These are phyloP conservation scores for Geranium rotundifolium DNA, from an alignment of 345 rosid species.

Conservation along the genomic window DNA sequence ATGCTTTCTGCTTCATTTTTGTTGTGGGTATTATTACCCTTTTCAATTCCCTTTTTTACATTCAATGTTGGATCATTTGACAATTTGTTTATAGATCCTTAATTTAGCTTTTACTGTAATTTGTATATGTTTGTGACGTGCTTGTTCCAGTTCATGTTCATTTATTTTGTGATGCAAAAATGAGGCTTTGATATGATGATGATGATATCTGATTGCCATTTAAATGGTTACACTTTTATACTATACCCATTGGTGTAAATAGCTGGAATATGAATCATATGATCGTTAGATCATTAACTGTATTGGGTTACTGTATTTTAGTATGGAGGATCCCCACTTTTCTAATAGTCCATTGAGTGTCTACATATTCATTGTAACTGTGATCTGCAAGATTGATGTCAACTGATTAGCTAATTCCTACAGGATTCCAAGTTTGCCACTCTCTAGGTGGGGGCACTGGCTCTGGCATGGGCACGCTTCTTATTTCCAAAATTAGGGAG, in stretches of 20 bases:
- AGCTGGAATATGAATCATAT: not conserved
- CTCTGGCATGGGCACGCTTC: slow-evolving; percentile 24
- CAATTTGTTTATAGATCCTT: too few relatives aligned
- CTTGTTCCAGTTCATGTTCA: too few relatives aligned
- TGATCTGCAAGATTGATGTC: not conserved
- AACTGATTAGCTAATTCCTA: not conserved
- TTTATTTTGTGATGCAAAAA: not conserved
- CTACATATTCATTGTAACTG: not conserved
- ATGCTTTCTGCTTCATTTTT: not conserved
- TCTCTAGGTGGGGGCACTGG: slow-evolving; percentile 25
- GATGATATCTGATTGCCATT: too few relatives aligned
- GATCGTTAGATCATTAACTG: not conserved
- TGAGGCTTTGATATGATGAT: too few relatives aligned
- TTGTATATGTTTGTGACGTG: too few relatives aligned
- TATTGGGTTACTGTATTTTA: not conserved
- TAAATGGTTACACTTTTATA: too few relatives aligned
- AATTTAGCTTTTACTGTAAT: too few relatives aligned
- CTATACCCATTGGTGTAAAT: too few relatives aligned
- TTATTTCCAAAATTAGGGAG: slow-evolving; percentile 24
- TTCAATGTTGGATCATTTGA: too few relatives aligned
- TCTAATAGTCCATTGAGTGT: not conserved
- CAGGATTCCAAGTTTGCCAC: slow-evolving; percentile 24
- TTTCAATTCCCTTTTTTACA: not conserved
- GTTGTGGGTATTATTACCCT: not conserved
- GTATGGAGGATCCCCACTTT: not conserved